Base-by-base conservation (phyloP, 129 eudicot genomes). In the Saussurea involucrata region DNA sequence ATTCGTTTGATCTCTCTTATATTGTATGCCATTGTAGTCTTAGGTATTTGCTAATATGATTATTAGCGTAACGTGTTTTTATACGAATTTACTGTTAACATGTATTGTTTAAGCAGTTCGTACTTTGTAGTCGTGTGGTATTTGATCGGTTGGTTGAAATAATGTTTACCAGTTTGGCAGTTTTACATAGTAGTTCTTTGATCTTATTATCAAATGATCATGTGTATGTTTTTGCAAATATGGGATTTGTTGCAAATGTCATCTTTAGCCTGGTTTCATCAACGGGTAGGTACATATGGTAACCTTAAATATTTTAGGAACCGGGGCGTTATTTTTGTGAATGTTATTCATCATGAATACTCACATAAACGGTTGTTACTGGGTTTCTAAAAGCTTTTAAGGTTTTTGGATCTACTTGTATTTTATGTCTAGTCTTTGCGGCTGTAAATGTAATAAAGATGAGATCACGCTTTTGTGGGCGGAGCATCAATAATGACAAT, bases 1-100 rank as follows among this genome's bases (percentile, higher is more conserved):
- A 42, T 85, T 64, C 22, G 73, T 71, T 65, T 40, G 42, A 28
- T 22, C 79, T 76, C 55, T 29, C 29, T 33, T 66, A 71, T 83
- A 53, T 70, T 17, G 75, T 40, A 71, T n/a, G 71, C 12, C 32
- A 55, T 72, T 61, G 68, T 81, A 76, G 71, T 68, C 65, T 21
- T 69, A 36, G 55, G 74, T 74, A 44, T 60, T 24, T 32, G 29
- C 1, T 34, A 24, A 37, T 78, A 69, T 78, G 49, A 13, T 78
- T 69, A 58, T 78, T 61, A 71, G 67, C 20, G 18, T 8, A 22
- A 49, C 8, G 58, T 15, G n/a, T 5, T 18, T 69, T 57, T 40
- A 78, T 25, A 8, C 37, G 68, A 36, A 66, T 27, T 25, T 71
- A 40, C 5, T 31, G 12, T 21, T 57, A 53, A 55, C 66, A 49